A percentile compares a stretch with the other conserved stretches of the same genome.
Conservation (phyloP, 2,329 filamentous ascomycete species). For the Xylaria sp. region DNA sequence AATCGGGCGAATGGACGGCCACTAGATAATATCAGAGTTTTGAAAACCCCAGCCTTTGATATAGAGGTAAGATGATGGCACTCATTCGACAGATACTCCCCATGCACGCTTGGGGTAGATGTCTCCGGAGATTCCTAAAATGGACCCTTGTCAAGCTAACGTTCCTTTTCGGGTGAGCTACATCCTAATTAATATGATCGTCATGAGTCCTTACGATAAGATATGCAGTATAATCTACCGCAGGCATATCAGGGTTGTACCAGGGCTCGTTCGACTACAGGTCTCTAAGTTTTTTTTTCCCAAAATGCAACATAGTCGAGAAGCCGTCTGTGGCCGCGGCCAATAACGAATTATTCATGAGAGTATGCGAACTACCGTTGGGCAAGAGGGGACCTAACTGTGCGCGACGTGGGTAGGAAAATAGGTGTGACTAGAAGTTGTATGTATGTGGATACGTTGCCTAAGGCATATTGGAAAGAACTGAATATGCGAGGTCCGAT, state of each 20-base stretch:
- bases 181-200: constrained; percentile 14
- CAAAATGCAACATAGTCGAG: constrained; percentile 4
- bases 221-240: constrained; percentile 1
- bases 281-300: neutral
- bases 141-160: neutral
- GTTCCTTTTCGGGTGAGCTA: neutral
- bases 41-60: neutral
- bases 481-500: neutral
- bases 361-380: no score
- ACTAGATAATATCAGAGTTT: neutral
- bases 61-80: neutral
- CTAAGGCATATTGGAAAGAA: no score
- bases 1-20: neutral
- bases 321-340: neutral
- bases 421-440: neutral
- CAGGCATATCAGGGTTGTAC: neutral
- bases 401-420: no score
- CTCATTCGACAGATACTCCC: neutral
- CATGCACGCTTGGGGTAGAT: neutral
- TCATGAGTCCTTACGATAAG: neutral
- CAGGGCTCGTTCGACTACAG: neutral
- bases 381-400: no score
- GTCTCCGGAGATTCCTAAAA: neutral
- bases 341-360: neutral
- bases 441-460: neutral